Conservation (phyloP, 2,329 filamentous ascomycete species). For the Elsinoe australis region DNA sequence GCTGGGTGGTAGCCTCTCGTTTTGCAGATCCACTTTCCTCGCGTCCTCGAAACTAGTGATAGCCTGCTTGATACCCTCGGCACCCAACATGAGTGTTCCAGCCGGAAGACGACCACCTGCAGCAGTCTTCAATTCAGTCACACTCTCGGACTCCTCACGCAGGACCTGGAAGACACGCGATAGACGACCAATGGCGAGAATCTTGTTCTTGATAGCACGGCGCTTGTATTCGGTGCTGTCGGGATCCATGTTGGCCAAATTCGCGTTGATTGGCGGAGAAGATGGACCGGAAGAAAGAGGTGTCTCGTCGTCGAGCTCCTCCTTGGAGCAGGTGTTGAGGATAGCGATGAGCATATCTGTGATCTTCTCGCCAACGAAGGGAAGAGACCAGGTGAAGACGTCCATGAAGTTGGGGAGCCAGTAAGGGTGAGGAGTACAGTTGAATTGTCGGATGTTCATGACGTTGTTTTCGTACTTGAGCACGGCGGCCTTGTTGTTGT, state of each 20-base stretch:
- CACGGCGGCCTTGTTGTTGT: conserved; percentile 99
- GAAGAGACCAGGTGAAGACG: conserved; percentile 99
- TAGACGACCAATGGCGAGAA: conserved; percentile 89
- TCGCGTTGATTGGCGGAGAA: conserved; percentile 57
- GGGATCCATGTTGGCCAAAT: conserved; percentile 51
- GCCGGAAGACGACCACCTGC: conserved; percentile 86
- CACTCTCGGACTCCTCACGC: conserved; percentile 91
- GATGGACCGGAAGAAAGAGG: conserved; percentile 58
- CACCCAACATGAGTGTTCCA: conserved; percentile 94
- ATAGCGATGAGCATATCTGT: conserved; percentile 99
- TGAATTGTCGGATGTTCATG: conserved; percentile 99
- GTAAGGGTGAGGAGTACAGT: conserved; percentile 98
- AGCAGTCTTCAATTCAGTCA: conserved; percentile 96
- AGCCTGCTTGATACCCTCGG: conserved; percentile 96
- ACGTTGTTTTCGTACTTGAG: conserved; percentile 99
- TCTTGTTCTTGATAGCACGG: conserved; percentile 99
- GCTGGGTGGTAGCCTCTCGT: conserved; percentile 85
- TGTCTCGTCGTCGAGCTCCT: conserved; percentile 83
- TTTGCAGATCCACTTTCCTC: conserved; percentile 91
- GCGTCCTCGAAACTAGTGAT: conserved; percentile 97
- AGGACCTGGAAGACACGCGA: conserved; percentile 98
- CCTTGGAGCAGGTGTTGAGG: conserved; percentile 97
- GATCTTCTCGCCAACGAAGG: conserved; percentile 96
- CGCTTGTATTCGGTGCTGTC: conserved; percentile 91
- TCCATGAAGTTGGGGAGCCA: conserved; percentile 99